phyloP scores from a whole-genome alignment of 352 stramenopile species.

The Globisporangium cystogenes region DNA sequence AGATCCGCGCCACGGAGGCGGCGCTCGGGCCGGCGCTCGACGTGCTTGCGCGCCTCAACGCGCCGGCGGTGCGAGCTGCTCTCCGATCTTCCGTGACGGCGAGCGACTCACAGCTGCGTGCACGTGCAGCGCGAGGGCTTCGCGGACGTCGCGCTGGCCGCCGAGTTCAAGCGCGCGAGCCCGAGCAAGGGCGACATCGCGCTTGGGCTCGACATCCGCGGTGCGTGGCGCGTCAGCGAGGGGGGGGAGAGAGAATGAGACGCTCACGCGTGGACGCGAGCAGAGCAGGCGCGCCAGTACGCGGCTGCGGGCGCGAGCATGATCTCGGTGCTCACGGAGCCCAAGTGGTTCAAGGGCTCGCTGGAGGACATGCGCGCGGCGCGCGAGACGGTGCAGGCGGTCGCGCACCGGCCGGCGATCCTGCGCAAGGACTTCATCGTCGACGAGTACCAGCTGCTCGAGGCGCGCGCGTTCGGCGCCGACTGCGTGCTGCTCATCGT shows the following conservation, averaged over 20 bases:
- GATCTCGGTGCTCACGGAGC: slow-evolving; percentile 97
- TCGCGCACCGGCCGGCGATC: slow-evolving; percentile 56
- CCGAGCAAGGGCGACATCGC: slow-evolving; percentile 97
- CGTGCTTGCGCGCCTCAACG: slow-evolving; percentile 83
- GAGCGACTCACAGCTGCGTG: background rate
- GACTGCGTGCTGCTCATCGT: slow-evolving; percentile 98
- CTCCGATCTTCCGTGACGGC: slow-evolving; percentile 1
- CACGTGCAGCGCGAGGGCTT: slow-evolving; percentile 40
- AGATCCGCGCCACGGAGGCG: slow-evolving; percentile 81
- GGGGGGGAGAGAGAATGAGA: background rate
- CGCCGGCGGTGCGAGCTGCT: slow-evolving; percentile 43
- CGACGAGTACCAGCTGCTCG: slow-evolving; percentile 92
- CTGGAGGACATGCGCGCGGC: slow-evolving; percentile 81
- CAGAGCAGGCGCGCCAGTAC: slow-evolving; percentile 91
- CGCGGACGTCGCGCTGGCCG: slow-evolving; percentile 89
- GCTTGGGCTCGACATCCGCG: slow-evolving; percentile 53
- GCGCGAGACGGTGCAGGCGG: slow-evolving; percentile 37
- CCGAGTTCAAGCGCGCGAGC: slow-evolving; percentile 98
- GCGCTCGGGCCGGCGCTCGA: slow-evolving; percentile 79
- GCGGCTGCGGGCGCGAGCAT: slow-evolving; percentile 91
- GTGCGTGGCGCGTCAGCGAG: slow-evolving; percentile 19
- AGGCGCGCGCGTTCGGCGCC: slow-evolving; percentile 92
- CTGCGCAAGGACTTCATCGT: slow-evolving; percentile 96
- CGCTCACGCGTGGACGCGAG: background rate
- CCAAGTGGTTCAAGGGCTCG: slow-evolving; percentile 96